Base-by-base conservation (phyloP, 2,329 filamentous ascomycete genomes). In the Fusarium beomiforme region DNA sequence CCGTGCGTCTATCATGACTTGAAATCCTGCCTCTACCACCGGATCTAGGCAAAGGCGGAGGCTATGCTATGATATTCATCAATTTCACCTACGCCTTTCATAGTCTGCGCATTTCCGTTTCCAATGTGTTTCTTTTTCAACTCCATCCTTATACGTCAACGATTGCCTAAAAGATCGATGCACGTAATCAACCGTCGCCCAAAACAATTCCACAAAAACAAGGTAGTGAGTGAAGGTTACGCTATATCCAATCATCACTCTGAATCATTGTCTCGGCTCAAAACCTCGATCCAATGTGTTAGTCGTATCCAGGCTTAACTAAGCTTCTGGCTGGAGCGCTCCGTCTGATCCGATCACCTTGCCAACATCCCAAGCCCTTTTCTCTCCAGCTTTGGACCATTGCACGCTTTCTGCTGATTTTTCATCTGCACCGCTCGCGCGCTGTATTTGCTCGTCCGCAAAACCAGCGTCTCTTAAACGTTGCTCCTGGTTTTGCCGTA, bases 391-490 rank as follows among this genome's bases (percentile, higher is more conserved):
- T 75, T 90, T 92, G 39, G 87, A 85, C 94, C 94, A 97, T 54
- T 84, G 87, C 5, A 97, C 91, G 75, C 91, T 89, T 67, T 91
- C 89, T 39, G 85, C 83, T 58, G 88, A 85, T 77, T 89, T 86
- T 16, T 87, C 87, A 2, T 85, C 84, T 24, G 88, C 87, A 54
- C 85, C 89, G 78, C 91, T 90, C 89, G 70, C 63, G 39, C 68
- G 76, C 74, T 87, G 85, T 64, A 97, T 89, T 75, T 94, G 89
- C 8, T 90, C 88, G 19, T 94, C 92, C 3, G 88, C 89, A 77
- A 97, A 97, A 0, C 94, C 95, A 1, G 93, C 94, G 23, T 88
- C 89, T 36, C 90, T 90, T 65, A 98, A 82, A 63, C 94, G 85
- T 56, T 94, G 91, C 10, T 92, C 92, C 33, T 94, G 93, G 72